A percentile compares a stretch with the other conserved stretches of the same genome.
Conservation (phyloP, 2,329 filamentous ascomycete species). For the Apiospora pterosperma region DNA sequence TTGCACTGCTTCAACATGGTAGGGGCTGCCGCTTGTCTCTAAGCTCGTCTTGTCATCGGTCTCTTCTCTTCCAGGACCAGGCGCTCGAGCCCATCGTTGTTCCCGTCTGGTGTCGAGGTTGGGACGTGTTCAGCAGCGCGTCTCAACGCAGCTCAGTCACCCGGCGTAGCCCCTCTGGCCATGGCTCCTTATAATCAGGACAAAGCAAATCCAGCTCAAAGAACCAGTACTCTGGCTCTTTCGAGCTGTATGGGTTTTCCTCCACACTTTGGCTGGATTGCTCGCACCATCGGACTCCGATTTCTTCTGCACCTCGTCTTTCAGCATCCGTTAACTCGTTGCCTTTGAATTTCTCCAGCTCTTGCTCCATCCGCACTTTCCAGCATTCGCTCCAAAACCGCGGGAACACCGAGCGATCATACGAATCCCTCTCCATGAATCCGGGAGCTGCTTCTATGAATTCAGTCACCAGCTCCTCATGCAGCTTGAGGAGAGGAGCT, state of each 20-base stretch:
- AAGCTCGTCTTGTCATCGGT: no score
- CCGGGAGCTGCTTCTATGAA: background rate
- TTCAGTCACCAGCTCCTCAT: conserved; percentile 3
- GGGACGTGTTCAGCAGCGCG: no score
- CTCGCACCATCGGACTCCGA: conserved; percentile 3
- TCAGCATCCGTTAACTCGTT: background rate
- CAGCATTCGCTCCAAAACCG: background rate
- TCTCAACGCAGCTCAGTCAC: no score
- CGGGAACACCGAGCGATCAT: background rate
- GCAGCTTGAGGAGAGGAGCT: background rate
- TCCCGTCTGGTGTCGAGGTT: no score
- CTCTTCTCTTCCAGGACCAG: no score
- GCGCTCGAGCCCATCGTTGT: no score
- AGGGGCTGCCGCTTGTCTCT: no score
- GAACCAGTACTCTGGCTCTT: background rate
- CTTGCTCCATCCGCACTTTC: background rate
- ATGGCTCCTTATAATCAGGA: no score
- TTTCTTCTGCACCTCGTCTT: conserved; percentile 1
- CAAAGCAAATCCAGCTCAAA: background rate
- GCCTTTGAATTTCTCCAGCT: background rate
- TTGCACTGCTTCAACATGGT: no score
- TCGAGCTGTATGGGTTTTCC: background rate
- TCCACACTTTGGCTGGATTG: background rate
- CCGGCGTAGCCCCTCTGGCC: no score
- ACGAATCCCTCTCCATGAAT: background rate